Evolutionary conservation across 345 rosid species (phyloP).

Genomic region (Salix brachista): DNA sequence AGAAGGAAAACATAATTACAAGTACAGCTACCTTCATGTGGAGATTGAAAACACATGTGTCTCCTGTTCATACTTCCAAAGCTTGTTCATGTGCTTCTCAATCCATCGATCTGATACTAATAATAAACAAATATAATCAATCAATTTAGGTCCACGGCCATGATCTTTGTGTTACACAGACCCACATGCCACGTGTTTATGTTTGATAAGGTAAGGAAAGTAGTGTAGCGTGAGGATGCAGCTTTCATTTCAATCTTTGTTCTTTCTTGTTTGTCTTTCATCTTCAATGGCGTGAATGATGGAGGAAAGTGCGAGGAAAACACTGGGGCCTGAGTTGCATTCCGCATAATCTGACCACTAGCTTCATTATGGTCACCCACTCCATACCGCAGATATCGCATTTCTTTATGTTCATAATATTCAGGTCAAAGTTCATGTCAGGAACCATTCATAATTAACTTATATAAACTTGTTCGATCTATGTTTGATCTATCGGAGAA

Average conservation of each 20-base stretch:
- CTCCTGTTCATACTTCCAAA: too few relatives aligned
- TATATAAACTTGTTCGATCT: too few relatives aligned
- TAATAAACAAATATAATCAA: neutral
- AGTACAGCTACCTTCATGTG: too few relatives aligned
- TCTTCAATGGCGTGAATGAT: constrained; percentile 45
- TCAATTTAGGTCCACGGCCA: neutral
- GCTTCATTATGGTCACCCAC: neutral
- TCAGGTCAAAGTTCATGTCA: neutral
- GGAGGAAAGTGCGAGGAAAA: constrained; percentile 21
- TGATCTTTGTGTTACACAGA: neutral
- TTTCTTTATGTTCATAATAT: neutral
- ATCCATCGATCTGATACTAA: neutral
- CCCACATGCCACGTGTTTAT: neutral
- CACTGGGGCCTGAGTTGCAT: constrained; percentile 17
- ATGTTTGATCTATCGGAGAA: too few relatives aligned
- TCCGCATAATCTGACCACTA: constrained; percentile 2
- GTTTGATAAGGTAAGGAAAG: neutral
- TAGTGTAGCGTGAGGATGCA: neutral
- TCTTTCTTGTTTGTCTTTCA: neutral
- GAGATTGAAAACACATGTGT: too few relatives aligned
- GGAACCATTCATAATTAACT: neutral
- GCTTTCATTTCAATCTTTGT: constrained; percentile 1
- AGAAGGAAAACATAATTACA: too few relatives aligned
- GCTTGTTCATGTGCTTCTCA: neutral
- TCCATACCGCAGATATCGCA: constrained; percentile 20